Conservation (phyloP, 352 stramenopile species). For the Phytophthora fragariaefolia region DNA sequence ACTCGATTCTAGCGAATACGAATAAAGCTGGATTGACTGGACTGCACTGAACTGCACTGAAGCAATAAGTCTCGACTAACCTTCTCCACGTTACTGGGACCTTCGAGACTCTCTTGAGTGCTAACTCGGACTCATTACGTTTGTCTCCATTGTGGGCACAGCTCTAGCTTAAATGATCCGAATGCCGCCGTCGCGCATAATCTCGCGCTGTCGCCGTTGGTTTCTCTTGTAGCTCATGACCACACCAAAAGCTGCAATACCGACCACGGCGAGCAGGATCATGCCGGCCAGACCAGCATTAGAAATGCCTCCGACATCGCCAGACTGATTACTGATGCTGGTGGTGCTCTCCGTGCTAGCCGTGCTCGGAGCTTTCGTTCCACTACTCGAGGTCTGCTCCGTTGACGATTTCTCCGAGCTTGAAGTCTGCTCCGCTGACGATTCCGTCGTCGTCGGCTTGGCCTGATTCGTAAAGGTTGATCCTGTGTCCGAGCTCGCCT, state of each 20-base stretch:
- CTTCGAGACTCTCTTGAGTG: constrained; percentile 22
- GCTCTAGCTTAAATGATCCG: constrained; percentile 42
- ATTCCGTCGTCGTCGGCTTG: constrained; percentile 22
- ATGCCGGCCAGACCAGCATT: constrained; percentile 62
- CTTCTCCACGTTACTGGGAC: constrained; percentile 1
- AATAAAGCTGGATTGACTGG: constrained; percentile 37
- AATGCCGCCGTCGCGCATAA: constrained; percentile 73
- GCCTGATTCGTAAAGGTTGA: constrained; percentile 44
- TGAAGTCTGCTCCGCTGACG: constrained; percentile 21
- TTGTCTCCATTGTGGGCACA: constrained; percentile 9
- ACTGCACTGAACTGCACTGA: constrained; percentile 25
- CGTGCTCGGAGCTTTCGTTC: constrained; percentile 4
- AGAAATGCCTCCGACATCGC: constrained; percentile 41
- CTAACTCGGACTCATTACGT: constrained; percentile 24
- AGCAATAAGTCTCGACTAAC: constrained; percentile 10
- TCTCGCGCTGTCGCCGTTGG: constrained; percentile 75
- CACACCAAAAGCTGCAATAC: constrained; percentile 54
- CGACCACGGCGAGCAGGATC: constrained; percentile 62
- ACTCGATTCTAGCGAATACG: constrained; percentile 12
- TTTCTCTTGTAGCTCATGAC: constrained; percentile 84
- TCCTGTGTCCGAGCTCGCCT: constrained; percentile 41
- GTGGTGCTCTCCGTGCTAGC: constrained; percentile 13
- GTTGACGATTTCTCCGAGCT: constrained; percentile 7
- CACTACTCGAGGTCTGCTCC: constrained; percentile 9
- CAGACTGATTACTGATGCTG: constrained; percentile 56